Conservation (phyloP, 139 green algal species). For the Eudorina sp. region DNA sequence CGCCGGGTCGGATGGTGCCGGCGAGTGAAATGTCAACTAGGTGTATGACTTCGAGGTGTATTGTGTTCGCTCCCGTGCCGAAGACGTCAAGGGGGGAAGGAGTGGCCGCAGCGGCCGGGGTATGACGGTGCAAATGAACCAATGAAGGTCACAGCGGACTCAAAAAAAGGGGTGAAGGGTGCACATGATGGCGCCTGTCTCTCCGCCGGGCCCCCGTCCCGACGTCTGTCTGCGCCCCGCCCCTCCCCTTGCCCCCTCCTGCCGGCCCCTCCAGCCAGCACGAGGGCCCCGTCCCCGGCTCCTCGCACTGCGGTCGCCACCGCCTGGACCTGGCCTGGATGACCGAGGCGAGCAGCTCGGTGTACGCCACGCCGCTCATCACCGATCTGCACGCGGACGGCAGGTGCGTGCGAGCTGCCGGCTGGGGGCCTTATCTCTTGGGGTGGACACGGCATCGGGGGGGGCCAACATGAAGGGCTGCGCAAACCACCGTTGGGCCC, state of each 20-base stretch:
- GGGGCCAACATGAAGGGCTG: no score
- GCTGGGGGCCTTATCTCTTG: background rate
- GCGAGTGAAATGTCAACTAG: no score
- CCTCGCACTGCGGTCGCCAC: conserved; percentile 23
- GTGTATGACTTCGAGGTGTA: background rate
- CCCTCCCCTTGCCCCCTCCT: background rate
- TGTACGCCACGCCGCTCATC: conserved; percentile 97
- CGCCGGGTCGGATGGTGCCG: no score
- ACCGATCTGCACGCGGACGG: conserved; percentile 93
- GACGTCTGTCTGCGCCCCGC: background rate
- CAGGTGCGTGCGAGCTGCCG: conserved; percentile 10
- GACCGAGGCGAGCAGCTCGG: conserved; percentile 82
- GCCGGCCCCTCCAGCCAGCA: conserved; percentile 22
- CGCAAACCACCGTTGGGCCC: no score
- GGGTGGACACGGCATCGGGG: background rate
- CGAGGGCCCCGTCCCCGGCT: conserved; percentile 15
- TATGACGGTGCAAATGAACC: no score
- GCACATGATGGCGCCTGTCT: background rate
- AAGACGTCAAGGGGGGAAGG: background rate
- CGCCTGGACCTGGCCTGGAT: conserved; percentile 92
- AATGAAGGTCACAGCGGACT: background rate
- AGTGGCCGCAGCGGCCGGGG: background rate
- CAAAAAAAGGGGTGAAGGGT: background rate
- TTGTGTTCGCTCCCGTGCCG: background rate
- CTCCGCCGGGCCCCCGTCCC: background rate